Evolutionary conservation across 129 eudicot species (phyloP).

Genomic region (carrot (Daucus carota)): DH1_v3.0 NC_030382.2:51093501-51094000

Average conservation of each 20-base stretch:
- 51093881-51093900: constrained; percentile 53
- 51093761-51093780: background rate
- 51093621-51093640: background rate
- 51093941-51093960: background rate
- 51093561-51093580: background rate
- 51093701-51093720: constrained; percentile 86
- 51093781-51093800: background rate
- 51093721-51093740: constrained; percentile 56
- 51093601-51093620: no score
- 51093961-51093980: background rate
- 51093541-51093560: constrained; percentile 36
- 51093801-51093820: constrained; percentile 52
- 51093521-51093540: constrained; percentile 59
- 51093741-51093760: background rate
- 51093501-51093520: background rate
- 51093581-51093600: background rate
- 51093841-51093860: constrained; percentile 69
- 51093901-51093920: background rate
- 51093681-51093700: constrained; percentile 62
- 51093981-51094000: constrained; percentile 62
- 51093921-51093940: no score
- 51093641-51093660: constrained; percentile 54
- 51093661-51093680: constrained; percentile 75
- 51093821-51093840: constrained; percentile 81
- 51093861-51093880: constrained; percentile 74